Percentiles rank a stretch among this genome's conserved stretches.
These are phyloP conservation scores for Nannizziopsis barbatae DNA, from an alignment of 2,329 filamentous ascomycete species.

Conservation along the genomic window DNA sequence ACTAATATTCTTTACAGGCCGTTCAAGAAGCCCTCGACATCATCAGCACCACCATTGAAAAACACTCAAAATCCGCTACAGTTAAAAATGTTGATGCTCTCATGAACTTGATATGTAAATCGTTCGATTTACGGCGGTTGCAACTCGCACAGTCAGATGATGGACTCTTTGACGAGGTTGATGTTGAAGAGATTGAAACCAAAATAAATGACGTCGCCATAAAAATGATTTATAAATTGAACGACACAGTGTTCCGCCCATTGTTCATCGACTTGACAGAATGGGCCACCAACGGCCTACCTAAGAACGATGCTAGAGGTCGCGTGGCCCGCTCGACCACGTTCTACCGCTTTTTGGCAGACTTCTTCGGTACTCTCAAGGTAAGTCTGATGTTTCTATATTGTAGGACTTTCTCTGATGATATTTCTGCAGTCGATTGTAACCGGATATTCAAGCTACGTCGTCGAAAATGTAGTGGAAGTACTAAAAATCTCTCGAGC, in stretches of 20 bases:
- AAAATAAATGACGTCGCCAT: slow-evolving; percentile 60
- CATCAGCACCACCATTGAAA: slow-evolving; percentile 60
- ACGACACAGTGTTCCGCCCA: slow-evolving; percentile 84
- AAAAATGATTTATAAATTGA: slow-evolving; percentile 92
- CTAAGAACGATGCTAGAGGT: slow-evolving; percentile 51
- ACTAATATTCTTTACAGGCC: slow-evolving; percentile 39
- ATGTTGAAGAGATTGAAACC: slow-evolving; percentile 50
- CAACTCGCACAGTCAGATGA: slow-evolving; percentile 24
- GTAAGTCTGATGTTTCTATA: slow-evolving; percentile 24
- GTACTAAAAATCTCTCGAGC: slow-evolving; percentile 42
- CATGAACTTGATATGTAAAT: slow-evolving; percentile 48
- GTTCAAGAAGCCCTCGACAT: slow-evolving; percentile 58
- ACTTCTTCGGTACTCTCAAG: slow-evolving; percentile 76
- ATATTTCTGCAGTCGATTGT: slow-evolving; percentile 57
- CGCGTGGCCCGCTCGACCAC: slow-evolving; percentile 56
- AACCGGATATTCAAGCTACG: slow-evolving; percentile 77
- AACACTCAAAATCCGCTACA: slow-evolving; percentile 66
- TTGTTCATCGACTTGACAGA: slow-evolving; percentile 80
- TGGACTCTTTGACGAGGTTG: slow-evolving; percentile 35
- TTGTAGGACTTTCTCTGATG: not conserved
- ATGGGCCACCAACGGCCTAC: slow-evolving; percentile 55
- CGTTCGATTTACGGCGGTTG: slow-evolving; percentile 40
- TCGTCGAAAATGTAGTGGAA: slow-evolving; percentile 62
- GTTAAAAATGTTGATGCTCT: slow-evolving; percentile 61
- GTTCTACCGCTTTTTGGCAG: slow-evolving; percentile 67